phyloP scores from a whole-genome alignment of 495 filamentous ascomycete species.

The Podospora anserina region DNA sequence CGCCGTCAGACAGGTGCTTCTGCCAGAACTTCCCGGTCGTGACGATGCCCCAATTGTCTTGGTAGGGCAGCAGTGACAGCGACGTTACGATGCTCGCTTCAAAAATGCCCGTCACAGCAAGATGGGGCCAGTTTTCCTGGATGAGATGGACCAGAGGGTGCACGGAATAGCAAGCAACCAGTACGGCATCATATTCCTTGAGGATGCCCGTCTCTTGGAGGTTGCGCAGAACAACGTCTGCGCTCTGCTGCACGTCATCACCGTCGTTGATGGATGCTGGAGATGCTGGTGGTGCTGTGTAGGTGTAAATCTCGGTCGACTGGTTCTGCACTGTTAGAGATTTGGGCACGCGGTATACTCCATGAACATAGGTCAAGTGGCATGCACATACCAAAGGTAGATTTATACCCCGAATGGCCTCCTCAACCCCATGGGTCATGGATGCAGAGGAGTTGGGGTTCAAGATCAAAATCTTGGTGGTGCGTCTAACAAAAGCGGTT shows the following conservation, averaged over 20 bases:
- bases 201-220: conserved; percentile 40
- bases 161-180: conserved; percentile 85
- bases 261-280: conserved; percentile 65
- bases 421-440: conserved; percentile 76
- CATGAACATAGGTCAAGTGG: not conserved
- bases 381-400: conserved; percentile 41
- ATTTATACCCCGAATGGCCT: conserved; percentile 56
- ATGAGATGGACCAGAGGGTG: conserved; percentile 75
- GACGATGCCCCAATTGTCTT: conserved; percentile 74
- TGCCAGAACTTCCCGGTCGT: conserved; percentile 86
- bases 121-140: conserved; percentile 33
- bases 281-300: conserved; percentile 50
- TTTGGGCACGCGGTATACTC: conserved; percentile 36
- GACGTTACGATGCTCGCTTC: conserved; percentile 69
- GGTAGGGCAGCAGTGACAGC: conserved; percentile 46
- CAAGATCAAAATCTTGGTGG: conserved; percentile 66
- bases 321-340: conserved; percentile 50
- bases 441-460: conserved; percentile 84
- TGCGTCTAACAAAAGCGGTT: conserved; percentile 29
- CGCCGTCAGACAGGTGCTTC: conserved; percentile 60
- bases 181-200: conserved; percentile 64
- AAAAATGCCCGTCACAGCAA: conserved; percentile 79
- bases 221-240: conserved; percentile 53
- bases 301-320: conserved; percentile 45
- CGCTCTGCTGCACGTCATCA: conserved; percentile 50